Evolutionary conservation across 768 basidiomycete genomes (phyloP).

Genomic region (Suillus cothurnatus): DNA sequence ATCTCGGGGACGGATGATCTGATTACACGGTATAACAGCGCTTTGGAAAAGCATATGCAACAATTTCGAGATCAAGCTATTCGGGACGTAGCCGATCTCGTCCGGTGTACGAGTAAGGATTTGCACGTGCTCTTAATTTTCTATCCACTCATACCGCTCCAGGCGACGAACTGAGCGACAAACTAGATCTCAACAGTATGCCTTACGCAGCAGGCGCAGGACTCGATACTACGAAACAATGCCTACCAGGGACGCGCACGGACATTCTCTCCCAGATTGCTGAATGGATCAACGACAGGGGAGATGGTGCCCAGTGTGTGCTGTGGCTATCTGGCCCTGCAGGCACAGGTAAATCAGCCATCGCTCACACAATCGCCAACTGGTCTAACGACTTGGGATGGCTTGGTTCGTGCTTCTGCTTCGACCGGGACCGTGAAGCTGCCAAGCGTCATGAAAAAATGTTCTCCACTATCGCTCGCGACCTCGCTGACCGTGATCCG

Average conservation of each 20-base stretch:
- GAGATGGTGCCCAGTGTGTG: conserved; percentile 6
- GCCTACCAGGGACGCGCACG: conserved; percentile 19
- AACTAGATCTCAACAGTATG: conserved; percentile 1
- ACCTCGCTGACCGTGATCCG: conserved; percentile 20
- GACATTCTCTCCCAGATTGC: conserved; percentile 17
- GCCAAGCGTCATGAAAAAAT: conserved; percentile 15
- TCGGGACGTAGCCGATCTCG: background rate
- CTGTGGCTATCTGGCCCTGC: conserved; percentile 17
- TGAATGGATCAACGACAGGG: conserved; percentile 15
- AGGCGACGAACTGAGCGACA: background rate
- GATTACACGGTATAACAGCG: background rate
- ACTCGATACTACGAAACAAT: conserved; percentile 8
- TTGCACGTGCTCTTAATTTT: background rate
- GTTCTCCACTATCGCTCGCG: conserved; percentile 33
- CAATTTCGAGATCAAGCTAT: background rate
- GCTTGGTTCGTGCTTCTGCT: conserved; percentile 23
- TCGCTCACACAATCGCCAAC: conserved; percentile 22
- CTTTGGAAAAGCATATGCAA: background rate
- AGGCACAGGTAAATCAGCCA: conserved; percentile 33
- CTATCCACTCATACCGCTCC: background rate
- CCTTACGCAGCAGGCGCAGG: conserved; percentile 6
- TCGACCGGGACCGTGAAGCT: conserved; percentile 7
- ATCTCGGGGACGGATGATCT: background rate
- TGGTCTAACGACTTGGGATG: conserved; percentile 10
- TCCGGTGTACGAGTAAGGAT: background rate